Evolutionary conservation across 1,284 basidiomycete genomes (phyloP).

Genomic region (Pholiota adiposa): DNA sequence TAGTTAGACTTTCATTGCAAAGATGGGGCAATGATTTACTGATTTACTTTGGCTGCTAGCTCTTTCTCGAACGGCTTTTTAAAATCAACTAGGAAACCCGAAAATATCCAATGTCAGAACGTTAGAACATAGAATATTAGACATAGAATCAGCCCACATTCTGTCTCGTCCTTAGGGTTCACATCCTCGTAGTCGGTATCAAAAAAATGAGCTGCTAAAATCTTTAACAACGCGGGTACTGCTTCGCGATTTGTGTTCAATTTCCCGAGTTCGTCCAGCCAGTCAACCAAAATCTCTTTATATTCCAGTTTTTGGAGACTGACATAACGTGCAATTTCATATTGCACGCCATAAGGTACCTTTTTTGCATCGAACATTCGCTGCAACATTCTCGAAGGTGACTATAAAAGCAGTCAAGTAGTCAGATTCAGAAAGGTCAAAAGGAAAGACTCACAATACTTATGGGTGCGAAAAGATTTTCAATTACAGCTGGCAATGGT

Average conservation of each 20-base stretch:
- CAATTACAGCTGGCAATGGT: slow-evolving; percentile 3
- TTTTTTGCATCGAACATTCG: slow-evolving; percentile 28
- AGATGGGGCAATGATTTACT: no score
- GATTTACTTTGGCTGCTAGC: slow-evolving; percentile 38
- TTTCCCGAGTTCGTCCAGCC: slow-evolving; percentile 30
- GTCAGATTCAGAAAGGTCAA: not conserved
- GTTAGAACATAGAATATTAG: not conserved
- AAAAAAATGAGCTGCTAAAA: slow-evolving; percentile 19
- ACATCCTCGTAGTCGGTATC: slow-evolving; percentile 8
- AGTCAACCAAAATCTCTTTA: slow-evolving; percentile 26
- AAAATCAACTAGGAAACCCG: slow-evolving; percentile 13
- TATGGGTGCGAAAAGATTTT: slow-evolving; percentile 21
- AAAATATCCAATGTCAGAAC: no score
- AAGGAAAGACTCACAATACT: slow-evolving; percentile 9
- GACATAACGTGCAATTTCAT: slow-evolving; percentile 42
- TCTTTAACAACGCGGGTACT: slow-evolving; percentile 28
- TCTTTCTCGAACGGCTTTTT: slow-evolving; percentile 39
- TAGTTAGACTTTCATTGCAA: no score
- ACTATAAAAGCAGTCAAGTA: slow-evolving; percentile 11
- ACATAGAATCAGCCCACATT: not conserved
- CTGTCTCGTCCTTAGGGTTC: not conserved
- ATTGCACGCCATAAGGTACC: slow-evolving; percentile 43
- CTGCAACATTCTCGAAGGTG: slow-evolving; percentile 25
- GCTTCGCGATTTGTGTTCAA: slow-evolving; percentile 31
- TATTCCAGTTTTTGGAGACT: slow-evolving; percentile 29